Conservation (phyloP, 371 early-diverging fungal genomes). For the Lichtheimia ramosa region DNA sequence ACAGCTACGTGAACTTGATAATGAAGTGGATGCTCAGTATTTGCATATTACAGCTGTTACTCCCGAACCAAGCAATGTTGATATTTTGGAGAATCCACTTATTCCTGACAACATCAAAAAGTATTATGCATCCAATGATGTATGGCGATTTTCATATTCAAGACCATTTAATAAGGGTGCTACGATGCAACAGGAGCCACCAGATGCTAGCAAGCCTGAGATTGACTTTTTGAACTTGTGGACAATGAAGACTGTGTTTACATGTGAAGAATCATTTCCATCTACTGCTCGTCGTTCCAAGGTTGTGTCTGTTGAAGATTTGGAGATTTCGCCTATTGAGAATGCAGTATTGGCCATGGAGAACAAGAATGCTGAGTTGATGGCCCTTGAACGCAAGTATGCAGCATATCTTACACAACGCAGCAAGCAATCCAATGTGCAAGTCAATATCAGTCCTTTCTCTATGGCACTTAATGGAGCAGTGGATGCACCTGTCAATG, state of each 20-base stretch:
- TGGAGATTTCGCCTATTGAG: conserved; percentile 75
- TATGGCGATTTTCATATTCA: conserved; percentile 65
- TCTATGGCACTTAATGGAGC: conserved; percentile 84
- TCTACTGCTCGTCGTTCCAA: conserved; percentile 62
- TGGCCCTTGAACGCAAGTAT: conserved; percentile 57
- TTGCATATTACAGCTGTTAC: conserved; percentile 73
- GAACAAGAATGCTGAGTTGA: conserved; percentile 67
- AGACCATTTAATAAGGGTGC: conserved; percentile 42
- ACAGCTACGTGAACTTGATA: conserved; percentile 48
- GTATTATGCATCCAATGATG: conserved; percentile 69
- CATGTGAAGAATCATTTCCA: conserved; percentile 72
- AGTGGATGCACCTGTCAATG: conserved; percentile 87
- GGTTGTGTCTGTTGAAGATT: conserved; percentile 47
- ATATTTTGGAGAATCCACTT: conserved; percentile 31
- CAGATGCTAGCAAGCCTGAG: conserved; percentile 30
- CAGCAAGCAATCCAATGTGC: conserved; percentile 7
- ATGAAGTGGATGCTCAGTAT: conserved; percentile 56
- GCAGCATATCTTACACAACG: conserved; percentile 21
- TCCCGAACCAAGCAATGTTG: conserved; percentile 47
- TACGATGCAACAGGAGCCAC: not conserved
- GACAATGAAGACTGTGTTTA: conserved; percentile 72
- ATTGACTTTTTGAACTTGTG: conserved; percentile 76
- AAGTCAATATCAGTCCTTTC: conserved; percentile 69
- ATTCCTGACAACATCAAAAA: conserved; percentile 50
- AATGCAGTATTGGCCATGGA: conserved; percentile 76